Base-by-base conservation (phyloP, 495 filamentous ascomycete genomes). In the Penicillium bovifimosum region DNA sequence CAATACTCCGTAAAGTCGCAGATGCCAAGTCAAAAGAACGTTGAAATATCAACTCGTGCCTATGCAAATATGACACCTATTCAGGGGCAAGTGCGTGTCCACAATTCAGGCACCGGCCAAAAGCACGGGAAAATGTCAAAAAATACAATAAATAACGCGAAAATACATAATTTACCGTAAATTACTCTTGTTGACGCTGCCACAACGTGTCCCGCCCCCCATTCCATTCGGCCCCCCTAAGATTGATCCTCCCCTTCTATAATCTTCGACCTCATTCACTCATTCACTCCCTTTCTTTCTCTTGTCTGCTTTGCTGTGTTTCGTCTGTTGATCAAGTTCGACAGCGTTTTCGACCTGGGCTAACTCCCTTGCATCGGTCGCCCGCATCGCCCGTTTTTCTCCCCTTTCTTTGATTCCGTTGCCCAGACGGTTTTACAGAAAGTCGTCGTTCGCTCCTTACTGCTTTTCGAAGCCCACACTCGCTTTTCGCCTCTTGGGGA, bases 391-490 rank as follows among this genome's bases (percentile, higher is more conserved):
- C 50, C 45, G 18, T 42, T 39, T 29, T 46, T 24, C 20, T 24
- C 20, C 50, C 41, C 34, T 47, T 60, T 58, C 57, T 62, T 56
- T 66, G 58, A 66, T 64, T 43, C 56, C 56, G 53, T 47, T 45
- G 26, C 33, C 48, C 50, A 42, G 46, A 32, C 45, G 45, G 46
- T 50, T 47, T 53, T 52, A 59, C 33, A 58, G 61, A 63, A 65
- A 53, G 48, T 55, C 53, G 58, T 70, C 67, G 56, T 54, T 72
- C 71, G 59, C 67, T 72, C 71, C 69, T 72, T 72, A 69, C 71
- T 50, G 66, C 62, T 60, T 55, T 33, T 48, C 43, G 41, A 50
- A 62, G 57, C 52, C 57, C 56, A 66, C 68, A 62, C 54, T 69
- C 67, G 59, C 53, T 68, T 51, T 46, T 33, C 36, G 9, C n/a